A percentile compares a stretch with the other conserved stretches of the same genome.
Conservation (phyloP, 768 basidiomycete genomes). For the Pleurotus tuoliensis region DNA sequence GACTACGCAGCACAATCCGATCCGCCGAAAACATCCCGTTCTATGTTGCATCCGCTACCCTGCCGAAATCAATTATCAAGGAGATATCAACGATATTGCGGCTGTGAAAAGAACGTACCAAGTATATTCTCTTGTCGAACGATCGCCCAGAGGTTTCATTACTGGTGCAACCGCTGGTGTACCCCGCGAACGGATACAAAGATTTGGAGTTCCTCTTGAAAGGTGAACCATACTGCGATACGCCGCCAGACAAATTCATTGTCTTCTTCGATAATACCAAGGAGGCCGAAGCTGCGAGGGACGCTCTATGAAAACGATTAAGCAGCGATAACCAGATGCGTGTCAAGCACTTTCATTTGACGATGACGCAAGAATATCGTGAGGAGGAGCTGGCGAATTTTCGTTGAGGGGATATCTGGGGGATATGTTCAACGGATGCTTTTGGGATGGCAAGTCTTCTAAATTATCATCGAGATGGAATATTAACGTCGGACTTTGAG, state of each 20-base stretch:
- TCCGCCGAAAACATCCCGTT: no score
- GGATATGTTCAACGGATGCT: slow-evolving; percentile 21
- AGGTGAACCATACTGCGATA: slow-evolving; percentile 1
- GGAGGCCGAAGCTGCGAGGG: slow-evolving; percentile 13
- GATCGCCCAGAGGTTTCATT: slow-evolving; percentile 16
- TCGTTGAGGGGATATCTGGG: slow-evolving; percentile 13
- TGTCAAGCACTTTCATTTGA: slow-evolving; percentile 24
- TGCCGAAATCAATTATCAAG: slow-evolving; percentile 8
- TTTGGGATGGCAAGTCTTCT: slow-evolving; percentile 26
- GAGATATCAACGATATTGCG: slow-evolving; percentile 12
- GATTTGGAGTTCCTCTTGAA: slow-evolving; percentile 14
- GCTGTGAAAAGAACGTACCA: not conserved
- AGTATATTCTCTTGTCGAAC: slow-evolving; percentile 13
- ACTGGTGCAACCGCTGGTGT: slow-evolving; percentile 8
- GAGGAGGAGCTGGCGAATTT: slow-evolving; percentile 13
- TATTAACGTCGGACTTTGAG: not conserved
- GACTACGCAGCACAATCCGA: no score
- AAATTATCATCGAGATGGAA: no score
- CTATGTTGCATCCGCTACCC: no score
- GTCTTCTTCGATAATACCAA: slow-evolving; percentile 23
- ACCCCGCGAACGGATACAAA: slow-evolving; percentile 8
- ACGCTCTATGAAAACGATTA: slow-evolving; percentile 13
- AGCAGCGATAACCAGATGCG: not conserved
- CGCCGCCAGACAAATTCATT: slow-evolving; percentile 15
- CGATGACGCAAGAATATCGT: slow-evolving; percentile 22